phyloP scores from a whole-genome alignment of 2,329 filamentous ascomycete genomes.

The Fusarium chlamydosporum region DNA sequence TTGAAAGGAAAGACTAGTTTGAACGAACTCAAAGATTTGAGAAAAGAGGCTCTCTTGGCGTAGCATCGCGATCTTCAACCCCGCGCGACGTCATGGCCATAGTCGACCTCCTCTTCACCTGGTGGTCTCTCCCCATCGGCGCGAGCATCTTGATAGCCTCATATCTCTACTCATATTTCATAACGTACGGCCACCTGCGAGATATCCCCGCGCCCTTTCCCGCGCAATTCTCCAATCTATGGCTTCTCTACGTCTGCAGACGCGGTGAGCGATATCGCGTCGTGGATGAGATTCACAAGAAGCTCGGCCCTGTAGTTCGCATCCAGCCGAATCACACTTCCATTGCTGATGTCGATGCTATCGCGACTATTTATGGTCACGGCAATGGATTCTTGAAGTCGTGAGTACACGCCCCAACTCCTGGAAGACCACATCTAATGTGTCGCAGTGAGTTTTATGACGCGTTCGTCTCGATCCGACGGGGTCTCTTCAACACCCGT shows the following conservation, averaged over 20 bases:
- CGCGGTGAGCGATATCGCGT: constrained; percentile 73
- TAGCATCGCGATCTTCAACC: not conserved
- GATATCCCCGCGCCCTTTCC: constrained; percentile 74
- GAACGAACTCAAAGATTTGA: too few species aligned
- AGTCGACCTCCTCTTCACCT: constrained; percentile 55
- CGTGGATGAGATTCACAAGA: constrained; percentile 81
- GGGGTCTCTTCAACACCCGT: constrained; percentile 91
- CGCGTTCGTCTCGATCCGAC: constrained; percentile 87
- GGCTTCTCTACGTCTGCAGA: constrained; percentile 78
- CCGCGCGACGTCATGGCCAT: constrained; percentile 49
- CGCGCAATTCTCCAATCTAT: constrained; percentile 79
- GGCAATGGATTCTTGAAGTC: constrained; percentile 82
- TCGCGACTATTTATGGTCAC: constrained; percentile 82
- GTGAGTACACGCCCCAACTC: constrained; percentile 57
- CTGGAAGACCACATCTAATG: not conserved
- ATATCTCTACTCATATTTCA: constrained; percentile 72
- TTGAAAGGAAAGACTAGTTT: too few species aligned
- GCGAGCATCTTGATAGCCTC: constrained; percentile 64
- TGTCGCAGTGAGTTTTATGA: constrained; percentile 83
- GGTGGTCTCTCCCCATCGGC: constrained; percentile 63
- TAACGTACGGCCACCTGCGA: constrained; percentile 66
- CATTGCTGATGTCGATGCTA: constrained; percentile 83
- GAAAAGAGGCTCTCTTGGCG: not conserved
- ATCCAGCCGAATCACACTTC: constrained; percentile 89
- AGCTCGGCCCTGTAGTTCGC: constrained; percentile 82